Conservation (phyloP, 495 filamentous ascomycete genomes). For the Umbilicaria muhlenbergii region DNA sequence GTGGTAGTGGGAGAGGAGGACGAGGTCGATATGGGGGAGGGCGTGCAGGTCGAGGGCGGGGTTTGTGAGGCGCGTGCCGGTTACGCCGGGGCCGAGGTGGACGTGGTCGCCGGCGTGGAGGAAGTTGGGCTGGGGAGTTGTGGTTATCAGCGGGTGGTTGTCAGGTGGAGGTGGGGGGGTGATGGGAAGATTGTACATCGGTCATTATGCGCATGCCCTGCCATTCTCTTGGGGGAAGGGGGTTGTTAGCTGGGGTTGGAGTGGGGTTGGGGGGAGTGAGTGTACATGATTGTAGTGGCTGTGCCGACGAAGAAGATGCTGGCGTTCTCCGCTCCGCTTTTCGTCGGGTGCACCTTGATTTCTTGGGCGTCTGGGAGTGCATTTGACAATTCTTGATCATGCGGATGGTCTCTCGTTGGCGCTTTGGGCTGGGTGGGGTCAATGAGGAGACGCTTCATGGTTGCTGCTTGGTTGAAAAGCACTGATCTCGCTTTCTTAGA, state of each 20-base stretch:
- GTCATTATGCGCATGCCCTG: constrained; percentile 47
- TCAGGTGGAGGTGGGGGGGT: too few relatives aligned
- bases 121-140: constrained; percentile 37
- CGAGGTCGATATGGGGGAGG: constrained; percentile 42
- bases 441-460: constrained; percentile 14
- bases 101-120: constrained; percentile 54
- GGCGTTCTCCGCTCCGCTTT: constrained; percentile 25
- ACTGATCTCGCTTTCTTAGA: constrained; percentile 4
- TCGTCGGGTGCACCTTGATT: constrained; percentile 26
- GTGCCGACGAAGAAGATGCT: constrained; percentile 45
- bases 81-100: constrained; percentile 48
- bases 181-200: constrained; percentile 22
- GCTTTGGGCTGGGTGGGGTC: constrained; percentile 5
- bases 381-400: constrained; percentile 1
- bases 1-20: constrained; percentile 54
- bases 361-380: constrained; percentile 23
- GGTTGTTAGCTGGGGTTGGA: too few relatives aligned
- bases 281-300: constrained; percentile 46
- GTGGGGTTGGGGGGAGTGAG: neutral
- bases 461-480: neutral
- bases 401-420: constrained; percentile 15
- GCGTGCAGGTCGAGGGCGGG: constrained; percentile 45
- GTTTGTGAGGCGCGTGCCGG: constrained; percentile 33
- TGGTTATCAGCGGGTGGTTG: constrained; percentile 2
- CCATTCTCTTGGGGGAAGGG: constrained; percentile 44